Percentiles rank a stretch among this genome's conserved stretches.
phyloP scores from a whole-genome alignment of 768 basidiomycete species.

The Sporobolomyces phaffii region DNA sequence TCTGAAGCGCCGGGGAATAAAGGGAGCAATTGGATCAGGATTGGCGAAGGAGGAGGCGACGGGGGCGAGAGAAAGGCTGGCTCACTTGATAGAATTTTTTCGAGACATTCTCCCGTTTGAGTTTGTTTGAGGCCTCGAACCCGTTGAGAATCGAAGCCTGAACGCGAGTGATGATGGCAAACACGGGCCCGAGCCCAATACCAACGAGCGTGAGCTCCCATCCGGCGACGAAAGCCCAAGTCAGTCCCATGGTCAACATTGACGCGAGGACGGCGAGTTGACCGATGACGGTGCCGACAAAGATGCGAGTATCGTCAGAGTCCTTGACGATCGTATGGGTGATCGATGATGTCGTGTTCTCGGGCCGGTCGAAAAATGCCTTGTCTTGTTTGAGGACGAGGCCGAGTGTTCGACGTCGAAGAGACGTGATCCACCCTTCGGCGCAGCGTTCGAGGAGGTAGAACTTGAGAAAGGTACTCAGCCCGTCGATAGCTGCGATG shows the following conservation, averaged over 20 bases:
- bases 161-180: constrained; percentile 64
- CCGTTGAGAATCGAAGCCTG: constrained; percentile 67
- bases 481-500: constrained; percentile 68
- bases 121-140: constrained; percentile 73
- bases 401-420: constrained; percentile 58
- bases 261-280: constrained; percentile 66
- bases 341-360: constrained; percentile 58
- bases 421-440: constrained; percentile 64
- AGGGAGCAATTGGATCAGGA: constrained; percentile 10
- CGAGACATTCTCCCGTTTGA: constrained; percentile 75
- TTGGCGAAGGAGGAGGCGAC: not conserved
- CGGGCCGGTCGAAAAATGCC: constrained; percentile 70
- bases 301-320: constrained; percentile 72
- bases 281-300: constrained; percentile 66
- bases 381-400: constrained; percentile 73
- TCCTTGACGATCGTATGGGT: constrained; percentile 79
- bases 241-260: constrained; percentile 75
- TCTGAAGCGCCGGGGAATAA: constrained; percentile 47
- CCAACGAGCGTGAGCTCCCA: constrained; percentile 94
- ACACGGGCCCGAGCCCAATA: constrained; percentile 76
- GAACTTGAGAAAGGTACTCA: constrained; percentile 69
- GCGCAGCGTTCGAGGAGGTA: constrained; percentile 69
- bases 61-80: not conserved
- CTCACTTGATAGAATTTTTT: constrained; percentile 76
- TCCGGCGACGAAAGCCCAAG: constrained; percentile 80